Base-by-base conservation (phyloP, 441 rosid species). In the Gossypium gossypioides region DNA sequence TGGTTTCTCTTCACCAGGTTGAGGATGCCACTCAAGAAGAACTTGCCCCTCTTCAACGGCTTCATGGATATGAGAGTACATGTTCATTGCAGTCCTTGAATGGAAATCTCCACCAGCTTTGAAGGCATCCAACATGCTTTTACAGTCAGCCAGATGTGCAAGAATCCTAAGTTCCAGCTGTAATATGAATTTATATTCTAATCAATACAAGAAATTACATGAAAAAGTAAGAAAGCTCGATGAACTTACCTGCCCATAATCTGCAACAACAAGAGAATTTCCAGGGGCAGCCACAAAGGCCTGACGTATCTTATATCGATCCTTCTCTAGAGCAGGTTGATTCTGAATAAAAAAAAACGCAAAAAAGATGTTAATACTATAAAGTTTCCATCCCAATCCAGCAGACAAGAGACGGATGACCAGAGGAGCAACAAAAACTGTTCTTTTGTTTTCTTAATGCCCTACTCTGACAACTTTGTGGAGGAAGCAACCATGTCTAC, bases 261-360 rank as follows among this genome's bases (percentile, higher is more conserved):
- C 99, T 68, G 99, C 98, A 74, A 95, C 99, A 46, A 95, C 85
- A 57, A 95, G 97, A 29, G 97, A 91, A 79, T 89, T 92, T 80
- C 95, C 97, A 12, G 97, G 98, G 68, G 89, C 85, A 73, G 99
- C 96, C 75, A 92, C 72, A 75, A 95, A 95, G 77, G 99, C 97
- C 80, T 89, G 92, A 71, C 97, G 93, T 75, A 95, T 95, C 86
- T 95, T 95, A 80, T 95, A 95, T 68, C 99, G 86, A 75, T 95
- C 99, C 87, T 95, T 95, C 89, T 95, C 99, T 85, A 92, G 77
- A 50, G 99, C 97, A 75, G 99, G 99, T 68, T 95, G 99, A 77
- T 95, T 95, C 99, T 95, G 86, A 40, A 32, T 77, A 32, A 19
- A 18, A 24, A 76, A 75, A 24, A 16, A 7, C 46, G 27, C 74